These are phyloP conservation scores for Emergomyces pasteurianus DNA, from an alignment of 2,329 filamentous ascomycete genomes.

Conservation along the genomic window DNA sequence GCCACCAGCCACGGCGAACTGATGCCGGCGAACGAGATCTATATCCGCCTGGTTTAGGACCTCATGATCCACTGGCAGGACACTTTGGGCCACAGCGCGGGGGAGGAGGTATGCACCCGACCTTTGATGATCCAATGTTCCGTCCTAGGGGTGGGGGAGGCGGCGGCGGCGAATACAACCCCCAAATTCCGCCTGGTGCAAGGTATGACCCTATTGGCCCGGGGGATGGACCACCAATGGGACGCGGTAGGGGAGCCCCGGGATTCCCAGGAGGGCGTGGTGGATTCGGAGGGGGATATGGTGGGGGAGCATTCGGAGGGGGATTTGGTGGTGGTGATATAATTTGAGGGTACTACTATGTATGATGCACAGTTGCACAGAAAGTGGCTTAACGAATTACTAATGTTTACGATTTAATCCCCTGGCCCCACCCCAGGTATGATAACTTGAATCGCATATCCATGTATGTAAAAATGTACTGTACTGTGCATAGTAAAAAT, in stretches of 20 bases:
- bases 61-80: constrained; percentile 65
- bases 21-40: constrained; percentile 77
- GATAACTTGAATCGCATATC: neutral
- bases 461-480: neutral
- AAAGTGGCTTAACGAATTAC: neutral
- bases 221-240: constrained; percentile 42
- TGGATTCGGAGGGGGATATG: constrained; percentile 41
- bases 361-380: too few species aligned
- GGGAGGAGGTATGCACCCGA: constrained; percentile 85
- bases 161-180: constrained; percentile 45
- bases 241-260: constrained; percentile 31
- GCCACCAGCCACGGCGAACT: constrained; percentile 46
- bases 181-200: constrained; percentile 73
- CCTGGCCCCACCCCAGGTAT: too few species aligned
- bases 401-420: neutral
- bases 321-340: constrained; percentile 34
- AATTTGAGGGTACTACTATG: constrained; percentile 19
- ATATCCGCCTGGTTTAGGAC: constrained; percentile 74
- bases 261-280: constrained; percentile 38
- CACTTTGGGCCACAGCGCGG: constrained; percentile 52
- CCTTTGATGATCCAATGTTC: constrained; percentile 84
- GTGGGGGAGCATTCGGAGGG: constrained; percentile 30
- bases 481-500: neutral
- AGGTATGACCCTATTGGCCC: constrained; percentile 81
- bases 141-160: constrained; percentile 47